Conservation (phyloP, 148 eudicot species). For the Silene uniflora region DNA sequence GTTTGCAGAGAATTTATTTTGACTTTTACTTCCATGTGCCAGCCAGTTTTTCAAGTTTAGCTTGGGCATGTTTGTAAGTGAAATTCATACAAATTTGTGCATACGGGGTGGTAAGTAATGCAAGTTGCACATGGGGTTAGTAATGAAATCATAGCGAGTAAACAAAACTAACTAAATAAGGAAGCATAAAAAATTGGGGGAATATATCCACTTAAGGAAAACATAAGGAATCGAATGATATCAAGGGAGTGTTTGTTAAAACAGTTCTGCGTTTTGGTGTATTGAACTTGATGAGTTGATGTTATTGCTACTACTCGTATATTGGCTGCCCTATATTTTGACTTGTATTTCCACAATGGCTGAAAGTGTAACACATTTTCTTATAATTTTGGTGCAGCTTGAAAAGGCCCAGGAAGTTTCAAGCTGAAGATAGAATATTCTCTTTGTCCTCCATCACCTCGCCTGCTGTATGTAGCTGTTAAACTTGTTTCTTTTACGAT, state of each 20-base stretch:
- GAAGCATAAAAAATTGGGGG: neutral
- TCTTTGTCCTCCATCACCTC: slow-evolving; percentile 81
- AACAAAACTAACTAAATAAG: too few relatives aligned
- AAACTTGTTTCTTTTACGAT: neutral
- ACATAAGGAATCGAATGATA: neutral
- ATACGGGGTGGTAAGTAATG: neutral
- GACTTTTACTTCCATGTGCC: neutral
- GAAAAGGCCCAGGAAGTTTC: slow-evolving; percentile 78
- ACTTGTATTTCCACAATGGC: neutral
- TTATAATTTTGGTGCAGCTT: slow-evolving; percentile 39
- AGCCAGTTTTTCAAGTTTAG: neutral
- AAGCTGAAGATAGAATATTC: slow-evolving; percentile 81
- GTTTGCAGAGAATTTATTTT: slow-evolving; percentile 50
- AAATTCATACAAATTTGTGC: neutral
- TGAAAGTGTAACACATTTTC: neutral
- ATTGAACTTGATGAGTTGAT: neutral
- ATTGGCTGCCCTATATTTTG: neutral
- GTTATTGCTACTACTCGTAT: neutral
- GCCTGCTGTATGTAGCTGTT: slow-evolving; percentile 58
- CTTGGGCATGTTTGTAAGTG: neutral
- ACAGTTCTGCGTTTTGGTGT: neutral
- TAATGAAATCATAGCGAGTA: too few relatives aligned
- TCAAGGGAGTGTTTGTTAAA: neutral
- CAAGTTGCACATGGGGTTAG: neutral
- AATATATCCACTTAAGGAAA: neutral